Conservation (phyloP, 306 rosid genomes). For the Cotoneaster glaucophyllus region DNA sequence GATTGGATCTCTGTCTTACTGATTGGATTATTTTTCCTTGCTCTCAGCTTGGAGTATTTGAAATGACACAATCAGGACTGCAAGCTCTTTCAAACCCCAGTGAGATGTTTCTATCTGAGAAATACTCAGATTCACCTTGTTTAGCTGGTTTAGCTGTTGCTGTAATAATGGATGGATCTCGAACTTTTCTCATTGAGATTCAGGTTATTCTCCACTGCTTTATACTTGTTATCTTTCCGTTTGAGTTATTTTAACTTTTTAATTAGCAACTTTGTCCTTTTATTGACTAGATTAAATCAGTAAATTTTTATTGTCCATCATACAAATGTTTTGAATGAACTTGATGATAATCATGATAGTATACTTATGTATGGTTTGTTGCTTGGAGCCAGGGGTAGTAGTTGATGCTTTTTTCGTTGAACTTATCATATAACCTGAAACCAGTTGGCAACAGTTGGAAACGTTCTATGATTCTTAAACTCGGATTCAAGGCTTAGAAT, state of each 20-base stretch:
- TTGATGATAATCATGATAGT: background rate
- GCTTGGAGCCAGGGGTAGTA: background rate
- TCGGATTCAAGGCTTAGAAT: background rate
- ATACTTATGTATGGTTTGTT: background rate
- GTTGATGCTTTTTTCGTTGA: background rate
- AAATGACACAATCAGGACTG: conserved; percentile 75
- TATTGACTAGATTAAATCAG: background rate
- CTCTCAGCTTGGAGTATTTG: conserved; percentile 87
- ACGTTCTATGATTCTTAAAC: too few species aligned
- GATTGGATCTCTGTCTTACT: conserved; percentile 3
- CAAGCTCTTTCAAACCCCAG: conserved; percentile 67
- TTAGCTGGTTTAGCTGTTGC: conserved; percentile 83
- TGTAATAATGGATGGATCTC: conserved; percentile 87
- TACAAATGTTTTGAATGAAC: background rate
- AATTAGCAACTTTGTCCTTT: background rate
- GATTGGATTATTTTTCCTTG: conserved; percentile 19
- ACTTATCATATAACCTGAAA: background rate
- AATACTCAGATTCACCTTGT: conserved; percentile 52
- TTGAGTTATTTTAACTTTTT: background rate
- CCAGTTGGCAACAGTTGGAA: background rate
- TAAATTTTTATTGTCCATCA: background rate
- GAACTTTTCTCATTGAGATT: conserved; percentile 79
- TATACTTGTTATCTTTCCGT: background rate
- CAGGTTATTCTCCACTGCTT: conserved; percentile 48
- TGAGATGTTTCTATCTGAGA: conserved; percentile 73